phyloP scores from a whole-genome alignment of 2,329 filamentous ascomycete species.

The Phyllosticta capitalensis region DNA sequence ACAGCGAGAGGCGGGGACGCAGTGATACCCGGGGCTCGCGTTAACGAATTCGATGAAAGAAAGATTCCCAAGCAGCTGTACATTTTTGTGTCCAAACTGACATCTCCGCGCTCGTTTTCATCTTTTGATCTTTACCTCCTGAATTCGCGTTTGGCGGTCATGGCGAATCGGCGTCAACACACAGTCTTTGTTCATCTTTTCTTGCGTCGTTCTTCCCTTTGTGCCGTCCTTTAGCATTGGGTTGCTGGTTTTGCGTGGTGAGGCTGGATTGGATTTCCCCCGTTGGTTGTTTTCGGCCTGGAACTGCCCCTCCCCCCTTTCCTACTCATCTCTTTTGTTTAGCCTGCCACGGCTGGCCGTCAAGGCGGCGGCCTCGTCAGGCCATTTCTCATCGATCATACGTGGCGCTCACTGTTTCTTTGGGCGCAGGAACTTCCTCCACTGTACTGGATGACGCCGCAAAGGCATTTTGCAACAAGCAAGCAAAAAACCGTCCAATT shows the following conservation, averaged over 20 bases:
- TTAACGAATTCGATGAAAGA: constrained; percentile 22
- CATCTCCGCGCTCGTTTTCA: constrained; percentile 1
- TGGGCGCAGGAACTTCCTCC: not conserved
- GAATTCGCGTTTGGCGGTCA: not conserved
- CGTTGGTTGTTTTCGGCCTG: not conserved
- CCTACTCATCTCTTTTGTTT: not conserved
- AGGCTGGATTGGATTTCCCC: not conserved
- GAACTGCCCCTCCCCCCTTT: too few relatives aligned
- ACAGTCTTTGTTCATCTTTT: not conserved
- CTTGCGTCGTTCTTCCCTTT: not conserved
- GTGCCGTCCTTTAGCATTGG: not conserved
- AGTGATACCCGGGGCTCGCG: constrained; percentile 46
- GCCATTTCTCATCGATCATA: not conserved
- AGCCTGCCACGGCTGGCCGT: not conserved
- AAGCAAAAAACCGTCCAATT: not conserved
- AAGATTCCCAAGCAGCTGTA: not conserved
- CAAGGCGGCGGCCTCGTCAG: not conserved
- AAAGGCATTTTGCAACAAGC: not conserved
- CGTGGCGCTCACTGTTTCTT: not conserved
- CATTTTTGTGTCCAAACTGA: not conserved
- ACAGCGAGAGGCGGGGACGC: constrained; percentile 70
- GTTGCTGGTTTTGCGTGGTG: not conserved
- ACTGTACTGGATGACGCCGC: not conserved
- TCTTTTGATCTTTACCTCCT: not conserved
- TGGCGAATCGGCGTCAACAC: constrained; percentile 5